Evolutionary conservation across 2,329 filamentous ascomycete species (phyloP).

Genomic region (Penicillium concentricum): DNA sequence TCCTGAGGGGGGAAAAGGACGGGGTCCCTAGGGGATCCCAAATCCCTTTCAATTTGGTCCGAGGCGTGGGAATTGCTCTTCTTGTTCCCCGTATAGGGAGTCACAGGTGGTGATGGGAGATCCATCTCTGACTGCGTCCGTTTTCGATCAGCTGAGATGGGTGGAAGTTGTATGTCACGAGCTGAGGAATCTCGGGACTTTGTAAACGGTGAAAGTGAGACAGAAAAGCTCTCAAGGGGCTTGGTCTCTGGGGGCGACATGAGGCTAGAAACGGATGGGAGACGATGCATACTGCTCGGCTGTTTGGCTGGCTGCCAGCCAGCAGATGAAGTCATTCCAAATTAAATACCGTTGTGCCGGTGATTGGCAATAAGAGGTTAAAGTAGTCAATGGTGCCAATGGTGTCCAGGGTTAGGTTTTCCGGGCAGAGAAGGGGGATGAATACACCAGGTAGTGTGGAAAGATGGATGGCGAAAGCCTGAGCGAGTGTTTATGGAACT

Average conservation of each 20-base stretch:
- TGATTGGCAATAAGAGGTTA: neutral
- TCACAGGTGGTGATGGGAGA: slow-evolving; percentile 48
- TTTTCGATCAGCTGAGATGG: slow-evolving; percentile 43
- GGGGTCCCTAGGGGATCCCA: slow-evolving; percentile 37
- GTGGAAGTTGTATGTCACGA: slow-evolving; percentile 39
- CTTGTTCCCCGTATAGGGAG: slow-evolving; percentile 44
- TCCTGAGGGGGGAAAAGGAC: slow-evolving; percentile 45
- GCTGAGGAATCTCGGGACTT: slow-evolving; percentile 29
- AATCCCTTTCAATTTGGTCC: slow-evolving; percentile 36
- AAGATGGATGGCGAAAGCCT: slow-evolving; percentile 3
- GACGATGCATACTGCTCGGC: slow-evolving; percentile 38
- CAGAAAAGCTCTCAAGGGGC: slow-evolving; percentile 50
- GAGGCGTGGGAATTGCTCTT: slow-evolving; percentile 35
- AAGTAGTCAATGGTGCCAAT: neutral
- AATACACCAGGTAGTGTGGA: neutral
- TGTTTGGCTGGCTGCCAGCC: slow-evolving; percentile 23
- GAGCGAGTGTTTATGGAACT: slow-evolving; percentile 17
- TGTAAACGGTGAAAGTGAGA: slow-evolving; percentile 28
- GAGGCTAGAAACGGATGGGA: slow-evolving; percentile 45
- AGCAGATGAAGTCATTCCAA: slow-evolving; percentile 30
- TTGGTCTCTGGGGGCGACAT: slow-evolving; percentile 51
- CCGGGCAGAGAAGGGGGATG: neutral
- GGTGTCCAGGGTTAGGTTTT: neutral
- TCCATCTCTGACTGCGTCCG: slow-evolving; percentile 45
- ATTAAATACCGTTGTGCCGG: neutral